These are phyloP conservation scores for Danielozyma ontarioensis DNA, from an alignment of 805 yeast genomes.

Conservation along the genomic window DNA sequence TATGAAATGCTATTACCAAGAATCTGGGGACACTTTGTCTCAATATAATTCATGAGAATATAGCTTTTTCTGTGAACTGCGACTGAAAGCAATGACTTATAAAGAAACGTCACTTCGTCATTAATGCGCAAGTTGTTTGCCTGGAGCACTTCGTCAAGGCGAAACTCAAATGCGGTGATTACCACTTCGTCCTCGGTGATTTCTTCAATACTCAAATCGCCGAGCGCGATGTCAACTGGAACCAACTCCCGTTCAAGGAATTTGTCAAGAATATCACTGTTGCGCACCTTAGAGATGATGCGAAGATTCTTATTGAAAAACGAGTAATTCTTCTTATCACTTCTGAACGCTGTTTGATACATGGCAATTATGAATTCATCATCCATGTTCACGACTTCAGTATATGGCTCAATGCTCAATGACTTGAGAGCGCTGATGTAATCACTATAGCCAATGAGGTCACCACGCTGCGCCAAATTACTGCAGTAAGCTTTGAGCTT, in stretches of 20 bases:
- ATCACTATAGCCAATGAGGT: conserved; percentile 29
- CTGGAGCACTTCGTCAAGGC: conserved; percentile 45
- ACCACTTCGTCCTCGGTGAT: conserved; percentile 57
- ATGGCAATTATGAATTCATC: conserved; percentile 31
- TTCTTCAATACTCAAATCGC: conserved; percentile 35
- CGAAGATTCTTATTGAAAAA: conserved; percentile 28
- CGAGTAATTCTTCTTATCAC: conserved; percentile 32
- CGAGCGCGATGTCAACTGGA: conserved; percentile 29
- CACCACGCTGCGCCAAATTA: conserved; percentile 21
- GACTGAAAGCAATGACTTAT: conserved; percentile 57
- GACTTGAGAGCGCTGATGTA: conserved; percentile 26
- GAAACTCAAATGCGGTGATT: conserved; percentile 67
- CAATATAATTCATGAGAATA: conserved; percentile 51
- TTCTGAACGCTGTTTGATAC: conserved; percentile 24
- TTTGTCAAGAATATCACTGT: conserved; percentile 14
- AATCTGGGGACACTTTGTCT: conserved; percentile 33
- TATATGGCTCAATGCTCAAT: conserved; percentile 21
- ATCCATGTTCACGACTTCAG: conserved; percentile 16
- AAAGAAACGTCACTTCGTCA: conserved; percentile 33
- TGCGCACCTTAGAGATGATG: conserved; percentile 21
- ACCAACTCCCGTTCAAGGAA: conserved; percentile 27
- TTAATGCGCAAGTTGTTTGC: conserved; percentile 21
- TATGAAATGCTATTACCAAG: conserved; percentile 6
- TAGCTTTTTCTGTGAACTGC: conserved; percentile 56
- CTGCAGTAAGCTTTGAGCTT: conserved; percentile 25